Percentiles rank a stretch among this genome's conserved stretches.
Evolutionary conservation across 2,329 filamentous ascomycete species (phyloP).

Genomic region (Xylaria digitata): DNA sequence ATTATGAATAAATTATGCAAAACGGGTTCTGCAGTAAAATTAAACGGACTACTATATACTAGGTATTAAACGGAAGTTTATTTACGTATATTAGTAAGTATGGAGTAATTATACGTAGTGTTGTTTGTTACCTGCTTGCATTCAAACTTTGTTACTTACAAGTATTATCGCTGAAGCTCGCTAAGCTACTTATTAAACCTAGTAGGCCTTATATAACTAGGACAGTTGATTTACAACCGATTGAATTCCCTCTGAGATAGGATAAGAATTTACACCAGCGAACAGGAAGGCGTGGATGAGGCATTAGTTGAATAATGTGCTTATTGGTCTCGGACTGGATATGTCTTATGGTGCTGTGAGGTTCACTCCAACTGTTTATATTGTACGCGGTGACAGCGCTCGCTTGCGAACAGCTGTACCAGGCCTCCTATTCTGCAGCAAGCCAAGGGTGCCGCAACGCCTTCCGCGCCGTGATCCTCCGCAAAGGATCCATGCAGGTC

Average conservation of each 20-base stretch:
- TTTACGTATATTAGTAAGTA: conserved; percentile 1
- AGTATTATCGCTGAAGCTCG: conserved; percentile 7
- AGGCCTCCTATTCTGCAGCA: conserved; percentile 22
- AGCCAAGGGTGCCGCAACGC: conserved; percentile 32
- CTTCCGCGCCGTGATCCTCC: conserved; percentile 26
- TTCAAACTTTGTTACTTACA: conserved; percentile 16
- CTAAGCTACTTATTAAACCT: conserved; percentile 1
- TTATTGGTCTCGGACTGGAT: conserved; percentile 22
- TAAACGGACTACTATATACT: conserved; percentile 1
- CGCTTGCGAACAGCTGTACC: conserved; percentile 19
- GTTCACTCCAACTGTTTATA: conserved; percentile 24
- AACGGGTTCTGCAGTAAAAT: background rate
- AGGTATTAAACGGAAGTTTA: conserved; percentile 1
- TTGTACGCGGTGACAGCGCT: conserved; percentile 24
- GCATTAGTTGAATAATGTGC: conserved; percentile 23
- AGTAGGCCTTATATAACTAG: conserved; percentile 21
- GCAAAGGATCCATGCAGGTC: conserved; percentile 22
- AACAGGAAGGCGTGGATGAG: conserved; percentile 19
- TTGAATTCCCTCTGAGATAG: conserved; percentile 11
- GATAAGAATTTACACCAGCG: conserved; percentile 16
- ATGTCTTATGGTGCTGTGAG: conserved; percentile 23
- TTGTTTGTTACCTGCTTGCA: background rate
- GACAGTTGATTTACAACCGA: conserved; percentile 17
- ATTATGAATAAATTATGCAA: conserved; percentile 3
- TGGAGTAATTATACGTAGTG: background rate